Conservation (phyloP, 257 asterid genomes). For the Nicotiana tabacum region DNA sequence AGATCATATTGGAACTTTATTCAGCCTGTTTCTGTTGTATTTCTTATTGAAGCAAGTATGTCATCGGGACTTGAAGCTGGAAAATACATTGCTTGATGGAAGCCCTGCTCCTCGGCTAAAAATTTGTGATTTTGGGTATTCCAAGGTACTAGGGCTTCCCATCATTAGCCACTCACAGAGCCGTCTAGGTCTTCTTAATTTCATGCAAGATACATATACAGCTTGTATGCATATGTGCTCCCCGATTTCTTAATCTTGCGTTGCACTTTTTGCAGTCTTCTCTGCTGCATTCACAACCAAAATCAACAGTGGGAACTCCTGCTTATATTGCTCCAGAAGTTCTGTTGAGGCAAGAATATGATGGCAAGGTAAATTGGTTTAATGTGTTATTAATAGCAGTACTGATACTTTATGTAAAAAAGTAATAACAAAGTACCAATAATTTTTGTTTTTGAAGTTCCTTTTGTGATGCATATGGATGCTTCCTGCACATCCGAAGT, state of each 20-base stretch:
- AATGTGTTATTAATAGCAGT: not conserved
- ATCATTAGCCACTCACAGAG: not conserved
- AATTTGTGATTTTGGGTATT: conserved; percentile 92
- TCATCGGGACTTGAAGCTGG: conserved; percentile 87
- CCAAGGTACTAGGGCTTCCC: conserved; percentile 47
- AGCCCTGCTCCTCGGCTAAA: conserved; percentile 88
- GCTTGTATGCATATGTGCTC: not conserved
- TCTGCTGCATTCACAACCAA: conserved; percentile 84
- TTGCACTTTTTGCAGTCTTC: conserved; percentile 52
- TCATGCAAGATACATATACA: not conserved
- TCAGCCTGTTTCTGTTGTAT: conserved; percentile 15
- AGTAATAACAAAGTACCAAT: not conserved
- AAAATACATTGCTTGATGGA: conserved; percentile 82
- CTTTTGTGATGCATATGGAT: not conserved
- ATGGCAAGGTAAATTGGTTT: conserved; percentile 63
- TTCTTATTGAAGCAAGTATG: conserved; percentile 67
- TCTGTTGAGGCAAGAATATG: conserved; percentile 65
- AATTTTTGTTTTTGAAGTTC: not conserved
- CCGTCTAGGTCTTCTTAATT: not conserved
- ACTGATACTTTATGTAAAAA: not conserved
- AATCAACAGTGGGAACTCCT: conserved; percentile 92
- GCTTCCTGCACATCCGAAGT: not conserved
- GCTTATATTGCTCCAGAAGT: conserved; percentile 94
- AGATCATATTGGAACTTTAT: not conserved
- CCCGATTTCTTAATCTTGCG: conserved; percentile 5